Conservation (phyloP, 163 green algal species). For the Chlamydomonas reinhardtii region DNA sequence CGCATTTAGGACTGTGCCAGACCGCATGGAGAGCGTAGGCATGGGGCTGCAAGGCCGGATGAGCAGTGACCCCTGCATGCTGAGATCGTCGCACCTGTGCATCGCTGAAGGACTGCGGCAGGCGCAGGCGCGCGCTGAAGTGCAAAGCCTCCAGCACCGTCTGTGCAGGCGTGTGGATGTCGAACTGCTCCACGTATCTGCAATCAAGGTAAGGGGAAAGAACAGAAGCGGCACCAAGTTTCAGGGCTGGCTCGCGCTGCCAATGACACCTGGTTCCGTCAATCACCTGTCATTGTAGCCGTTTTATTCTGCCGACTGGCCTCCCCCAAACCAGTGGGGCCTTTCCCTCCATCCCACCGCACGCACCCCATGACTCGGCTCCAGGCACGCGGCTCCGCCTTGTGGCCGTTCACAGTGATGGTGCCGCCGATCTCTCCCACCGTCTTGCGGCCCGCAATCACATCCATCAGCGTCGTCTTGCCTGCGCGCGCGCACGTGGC, state of each 20-base stretch:
- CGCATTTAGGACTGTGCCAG: too few species aligned
- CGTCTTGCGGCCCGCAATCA: conserved; percentile 69
- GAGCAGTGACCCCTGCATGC: too few species aligned
- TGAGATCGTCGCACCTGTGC: conserved; percentile 25
- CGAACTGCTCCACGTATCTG: conserved; percentile 65
- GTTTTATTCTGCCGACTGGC: too few species aligned
- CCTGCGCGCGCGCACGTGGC: too few species aligned
- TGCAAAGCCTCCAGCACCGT: conserved; percentile 55
- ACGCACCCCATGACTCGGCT: conserved; percentile 43
- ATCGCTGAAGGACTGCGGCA: conserved; percentile 53
- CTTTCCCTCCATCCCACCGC: too few species aligned
- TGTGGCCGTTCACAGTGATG: conserved; percentile 60
- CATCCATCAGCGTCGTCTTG: conserved; percentile 79
- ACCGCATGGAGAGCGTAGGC: too few species aligned
- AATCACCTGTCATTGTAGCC: too few species aligned
- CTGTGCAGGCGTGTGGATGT: conserved; percentile 65
- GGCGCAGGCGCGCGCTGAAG: conserved; percentile 61
- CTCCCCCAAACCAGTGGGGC: too few species aligned
- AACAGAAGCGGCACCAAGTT: neutral
- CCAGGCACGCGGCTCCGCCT: conserved; percentile 49
- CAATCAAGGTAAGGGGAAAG: neutral
- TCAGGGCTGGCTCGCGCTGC: too few species aligned
- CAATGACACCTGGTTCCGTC: too few species aligned
- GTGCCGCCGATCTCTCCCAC: conserved; percentile 57
- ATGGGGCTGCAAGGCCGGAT: too few species aligned